Conservation (phyloP, 176 grass and related monocot genomes). For the Oryza glaberrima region DNA sequence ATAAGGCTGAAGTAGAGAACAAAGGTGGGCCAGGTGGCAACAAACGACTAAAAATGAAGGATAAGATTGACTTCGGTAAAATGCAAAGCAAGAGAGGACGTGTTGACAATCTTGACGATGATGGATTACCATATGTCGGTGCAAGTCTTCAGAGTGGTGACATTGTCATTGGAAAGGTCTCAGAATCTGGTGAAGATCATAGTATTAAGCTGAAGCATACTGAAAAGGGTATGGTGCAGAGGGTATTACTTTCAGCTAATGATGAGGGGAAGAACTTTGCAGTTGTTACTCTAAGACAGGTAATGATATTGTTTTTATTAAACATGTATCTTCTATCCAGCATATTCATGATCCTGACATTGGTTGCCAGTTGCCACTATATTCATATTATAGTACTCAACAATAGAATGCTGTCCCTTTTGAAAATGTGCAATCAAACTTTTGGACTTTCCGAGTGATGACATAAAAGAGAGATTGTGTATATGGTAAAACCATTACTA, state of each 20-base stretch:
- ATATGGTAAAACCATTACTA: slow-evolving; percentile 9
- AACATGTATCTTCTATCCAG: slow-evolving; percentile 17
- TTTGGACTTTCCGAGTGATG: background rate
- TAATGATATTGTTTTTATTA: slow-evolving; percentile 26
- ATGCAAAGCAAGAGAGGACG: slow-evolving; percentile 88
- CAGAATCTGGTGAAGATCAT: slow-evolving; percentile 85
- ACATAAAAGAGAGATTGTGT: background rate
- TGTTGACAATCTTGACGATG: slow-evolving; percentile 92
- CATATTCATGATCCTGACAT: slow-evolving; percentile 35
- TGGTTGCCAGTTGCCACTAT: background rate
- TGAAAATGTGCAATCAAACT: background rate
- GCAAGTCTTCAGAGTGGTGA: slow-evolving; percentile 94
- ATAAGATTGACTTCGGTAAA: slow-evolving; percentile 86
- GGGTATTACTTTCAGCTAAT: slow-evolving; percentile 88
- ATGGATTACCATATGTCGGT: slow-evolving; percentile 89
- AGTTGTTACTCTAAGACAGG: slow-evolving; percentile 92
- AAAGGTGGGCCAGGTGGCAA: slow-evolving; percentile 42
- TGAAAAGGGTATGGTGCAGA: slow-evolving; percentile 96
- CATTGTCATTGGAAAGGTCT: slow-evolving; percentile 87
- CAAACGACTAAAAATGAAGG: slow-evolving; percentile 68
- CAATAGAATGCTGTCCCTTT: slow-evolving; percentile 9
- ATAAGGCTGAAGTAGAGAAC: slow-evolving; percentile 92
- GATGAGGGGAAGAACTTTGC: slow-evolving; percentile 95
- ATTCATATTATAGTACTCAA: slow-evolving; percentile 14
- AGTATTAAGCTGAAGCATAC: slow-evolving; percentile 95